Evolutionary conservation across 2,329 filamentous ascomycete genomes (phyloP), one percentile per base, ranked within the genome.

Genomic region (Cordyceps farinosa): DNA sequence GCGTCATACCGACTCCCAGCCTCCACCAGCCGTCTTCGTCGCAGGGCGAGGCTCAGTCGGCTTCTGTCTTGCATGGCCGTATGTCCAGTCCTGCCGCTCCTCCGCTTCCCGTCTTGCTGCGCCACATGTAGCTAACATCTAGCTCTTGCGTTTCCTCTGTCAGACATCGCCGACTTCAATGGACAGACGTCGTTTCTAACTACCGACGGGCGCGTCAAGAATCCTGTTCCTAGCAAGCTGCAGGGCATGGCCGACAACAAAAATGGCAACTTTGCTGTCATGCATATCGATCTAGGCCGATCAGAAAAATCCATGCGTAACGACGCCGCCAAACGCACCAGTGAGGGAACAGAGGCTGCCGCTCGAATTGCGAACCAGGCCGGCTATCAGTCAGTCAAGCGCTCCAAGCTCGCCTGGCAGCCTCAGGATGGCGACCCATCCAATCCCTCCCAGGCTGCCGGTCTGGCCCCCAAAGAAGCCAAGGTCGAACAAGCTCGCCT

Each of bases 231-330:
- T 5, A 85, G 81, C 72, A 87, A 87, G 71, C 76, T 88, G 61
- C 85, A 87, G 70, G 83, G 84, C 65, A 84, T 82, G 67, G 81
- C 82, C 27, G 80, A 83, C 66, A 76, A 78, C 32, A 82, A 80
- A 68, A 83, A 83, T 65, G 85, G 85, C 34, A 87, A 86, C 67
- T 88, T 88, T 70, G 78, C 80, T 52, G 83, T 88, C 47, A 86
- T 88, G 80, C 84, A 87, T 63, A 86, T 88, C 77, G 80, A 82
- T 40, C 76, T 84, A 32, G 69, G 75, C 62, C 78, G 74, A 70
- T 74, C 76, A 65, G 78, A 80, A 63, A 78, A 80, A 45, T 75
- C 80, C 57, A 77, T 80, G 47, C 77, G 83, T 54, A 79, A 82
- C 69, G 80, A 81, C 58, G 80, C 83, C 52, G 85, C 85, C 6